Evolutionary conservation across 805 yeast genomes (phyloP).

Genomic region (Naumovozyma baii): DNA sequence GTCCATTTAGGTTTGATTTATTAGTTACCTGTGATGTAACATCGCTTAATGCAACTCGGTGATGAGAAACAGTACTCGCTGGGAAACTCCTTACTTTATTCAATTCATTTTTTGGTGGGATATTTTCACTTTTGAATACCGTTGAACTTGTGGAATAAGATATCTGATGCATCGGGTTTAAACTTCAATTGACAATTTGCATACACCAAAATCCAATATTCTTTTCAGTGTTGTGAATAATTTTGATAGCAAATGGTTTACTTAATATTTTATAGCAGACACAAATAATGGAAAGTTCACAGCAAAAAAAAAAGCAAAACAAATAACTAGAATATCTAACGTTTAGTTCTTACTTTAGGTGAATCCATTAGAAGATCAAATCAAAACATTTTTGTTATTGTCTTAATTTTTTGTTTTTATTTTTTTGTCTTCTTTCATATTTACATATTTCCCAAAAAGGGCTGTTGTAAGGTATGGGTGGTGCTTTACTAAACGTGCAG

Average conservation of each 20-base stretch:
- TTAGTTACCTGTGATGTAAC: slow-evolving; percentile 25
- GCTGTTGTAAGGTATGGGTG: not conserved
- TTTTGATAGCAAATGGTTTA: too few species aligned
- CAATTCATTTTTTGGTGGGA: slow-evolving; percentile 1
- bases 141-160: slow-evolving; percentile 13
- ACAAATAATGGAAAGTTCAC: too few species aligned
- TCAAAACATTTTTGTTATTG: not conserved
- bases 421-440: not conserved
- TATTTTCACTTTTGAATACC: slow-evolving; percentile 3
- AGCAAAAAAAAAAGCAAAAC: too few species aligned
- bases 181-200: too few species aligned
- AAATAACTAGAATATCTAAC: too few species aligned
- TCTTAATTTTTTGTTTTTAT: not conserved
- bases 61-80: too few species aligned
- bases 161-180: slow-evolving; percentile 8
- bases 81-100: slow-evolving; percentile 2
- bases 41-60: slow-evolving; percentile 25
- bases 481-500: not conserved
- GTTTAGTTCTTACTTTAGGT: too few species aligned
- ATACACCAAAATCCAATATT: too few species aligned
- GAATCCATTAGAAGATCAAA: too few species aligned
- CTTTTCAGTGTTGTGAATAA: too few species aligned
- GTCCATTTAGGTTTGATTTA: slow-evolving; percentile 5
- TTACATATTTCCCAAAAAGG: not conserved
- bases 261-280: too few species aligned